A percentile compares a stretch with the other conserved stretches of the same genome.
Conservation (phyloP, 768 basidiomycete species). For the Amylocystis lapponica region DNA sequence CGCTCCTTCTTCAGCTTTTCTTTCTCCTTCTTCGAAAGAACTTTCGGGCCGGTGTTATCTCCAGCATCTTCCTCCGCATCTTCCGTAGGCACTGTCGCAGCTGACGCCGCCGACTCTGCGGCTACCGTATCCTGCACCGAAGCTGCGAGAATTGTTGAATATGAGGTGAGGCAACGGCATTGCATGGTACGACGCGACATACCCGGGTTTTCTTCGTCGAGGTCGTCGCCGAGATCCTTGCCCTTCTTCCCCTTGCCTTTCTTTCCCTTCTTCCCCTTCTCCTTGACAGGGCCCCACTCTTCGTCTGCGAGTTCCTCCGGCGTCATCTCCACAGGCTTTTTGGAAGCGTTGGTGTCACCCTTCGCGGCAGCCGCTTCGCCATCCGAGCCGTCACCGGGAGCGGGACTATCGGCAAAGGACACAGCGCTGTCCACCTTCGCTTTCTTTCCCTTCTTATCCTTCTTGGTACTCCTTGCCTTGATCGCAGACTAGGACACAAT, state of each 20-base stretch:
- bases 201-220: constrained; percentile 26
- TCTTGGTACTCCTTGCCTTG: constrained; percentile 57
- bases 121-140: constrained; percentile 47
- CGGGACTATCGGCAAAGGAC: constrained; percentile 17
- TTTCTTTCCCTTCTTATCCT: constrained; percentile 41
- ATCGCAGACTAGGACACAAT: constrained; percentile 46
- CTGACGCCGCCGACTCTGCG: constrained; percentile 9
- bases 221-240: constrained; percentile 34
- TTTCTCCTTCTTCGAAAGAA: constrained; percentile 94
- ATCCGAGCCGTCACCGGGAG: constrained; percentile 25
- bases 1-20: constrained; percentile 95
- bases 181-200: constrained; percentile 9
- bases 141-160: too few relatives aligned
- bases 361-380: constrained; percentile 27
- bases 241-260: constrained; percentile 41
- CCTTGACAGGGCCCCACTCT: constrained; percentile 32
- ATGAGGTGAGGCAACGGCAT: too few relatives aligned
- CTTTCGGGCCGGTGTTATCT: constrained; percentile 52
- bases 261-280: constrained; percentile 33
- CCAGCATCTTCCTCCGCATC: constrained; percentile 32
- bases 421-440: constrained; percentile 29
- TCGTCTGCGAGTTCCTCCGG: constrained; percentile 45
- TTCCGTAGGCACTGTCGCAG: constrained; percentile 12
- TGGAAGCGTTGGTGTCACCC: constrained; percentile 24
- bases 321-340: constrained; percentile 27